Base-by-base conservation (phyloP, 345 rosid species). In the Brassica nigra region DNA sequence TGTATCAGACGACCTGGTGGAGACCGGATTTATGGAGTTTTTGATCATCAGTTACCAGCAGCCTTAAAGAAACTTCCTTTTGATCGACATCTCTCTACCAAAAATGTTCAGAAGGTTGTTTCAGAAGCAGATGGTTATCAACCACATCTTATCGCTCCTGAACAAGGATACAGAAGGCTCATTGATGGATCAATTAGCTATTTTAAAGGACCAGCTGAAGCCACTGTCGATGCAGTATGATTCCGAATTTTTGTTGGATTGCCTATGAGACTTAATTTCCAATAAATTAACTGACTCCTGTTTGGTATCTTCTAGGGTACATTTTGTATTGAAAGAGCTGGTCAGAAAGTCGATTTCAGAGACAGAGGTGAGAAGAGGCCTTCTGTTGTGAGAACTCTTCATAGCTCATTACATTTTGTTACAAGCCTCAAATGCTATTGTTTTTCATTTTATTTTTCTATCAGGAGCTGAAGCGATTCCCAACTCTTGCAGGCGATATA, bases 81-180 rank as follows among this genome's bases (percentile, higher is more conserved):
- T 81, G 99, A 95, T 73, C 92, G 95, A 18, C 98, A 95, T 84
- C 93, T 95, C 77, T 93, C 98, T 39, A 74, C 87, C 58, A 95
- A 89, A 88, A 95, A 93, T 89, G 99, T 95, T 67, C 97, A 91
- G 81, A 95, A 89, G 83, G 95, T 95, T 72, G 99, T 95, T 62
- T 91, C 98, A 65, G 91, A 95, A 85, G 99, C 99, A 67, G 99
- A 95, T 88, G 99, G 99, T 84, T 95, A 95, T 86, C 99, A 95
- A 85, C 99, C 99, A 72, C 99, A 95, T 89, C 85, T 95, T 84
- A 93, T 95, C 83, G 99, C 99, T 86, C 98, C 98, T 65, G 99
- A 95, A 77, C 99, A 95, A 88, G 99, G 98, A 73, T 95, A 95
- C 77, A 89, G 98, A 89, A 89, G 99, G 86, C 95, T 95, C 70